Evolutionary conservation across 495 filamentous ascomycete species (phyloP).

Genomic region (Tuber melanosporum): DNA sequence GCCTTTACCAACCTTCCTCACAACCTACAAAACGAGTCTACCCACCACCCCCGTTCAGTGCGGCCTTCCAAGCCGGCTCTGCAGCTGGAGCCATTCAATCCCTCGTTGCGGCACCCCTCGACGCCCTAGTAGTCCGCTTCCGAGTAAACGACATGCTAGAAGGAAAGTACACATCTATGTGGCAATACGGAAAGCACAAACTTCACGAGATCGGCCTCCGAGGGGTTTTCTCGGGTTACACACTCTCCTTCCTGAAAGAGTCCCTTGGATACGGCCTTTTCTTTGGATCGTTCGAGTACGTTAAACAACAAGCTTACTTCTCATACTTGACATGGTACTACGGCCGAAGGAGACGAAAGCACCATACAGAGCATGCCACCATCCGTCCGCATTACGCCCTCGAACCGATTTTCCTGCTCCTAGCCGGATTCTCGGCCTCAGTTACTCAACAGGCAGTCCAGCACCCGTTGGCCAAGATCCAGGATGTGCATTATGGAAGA

Average conservation of each 20-base stretch:
- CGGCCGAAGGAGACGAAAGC: slow-evolving; percentile 44
- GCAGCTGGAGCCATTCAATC: slow-evolving; percentile 71
- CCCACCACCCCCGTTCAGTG: slow-evolving; percentile 59
- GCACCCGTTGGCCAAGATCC: slow-evolving; percentile 68
- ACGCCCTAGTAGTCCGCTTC: slow-evolving; percentile 76
- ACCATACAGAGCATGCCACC: slow-evolving; percentile 38
- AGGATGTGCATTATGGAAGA: slow-evolving; percentile 69
- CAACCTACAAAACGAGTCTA: slow-evolving; percentile 63
- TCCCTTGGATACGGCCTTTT: slow-evolving; percentile 74
- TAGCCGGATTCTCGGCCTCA: slow-evolving; percentile 70
- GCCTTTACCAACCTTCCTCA: slow-evolving; percentile 65
- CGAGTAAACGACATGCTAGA: slow-evolving; percentile 62
- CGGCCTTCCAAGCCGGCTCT: slow-evolving; percentile 72
- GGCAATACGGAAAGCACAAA: slow-evolving; percentile 69
- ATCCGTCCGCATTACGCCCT: slow-evolving; percentile 81
- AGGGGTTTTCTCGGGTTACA: slow-evolving; percentile 78
- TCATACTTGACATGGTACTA: slow-evolving; percentile 73
- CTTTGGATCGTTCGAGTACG: slow-evolving; percentile 77
- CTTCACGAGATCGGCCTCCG: slow-evolving; percentile 68
- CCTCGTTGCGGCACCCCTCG: slow-evolving; percentile 75
- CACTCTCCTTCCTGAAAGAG: slow-evolving; percentile 71
- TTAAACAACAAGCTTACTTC: slow-evolving; percentile 82
- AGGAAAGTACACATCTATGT: slow-evolving; percentile 70
- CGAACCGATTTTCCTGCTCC: slow-evolving; percentile 72
- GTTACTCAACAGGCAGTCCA: slow-evolving; percentile 71